Conservation (phyloP, 2,329 filamentous ascomycete genomes). For the Pestalotiopsis sp. region DNA sequence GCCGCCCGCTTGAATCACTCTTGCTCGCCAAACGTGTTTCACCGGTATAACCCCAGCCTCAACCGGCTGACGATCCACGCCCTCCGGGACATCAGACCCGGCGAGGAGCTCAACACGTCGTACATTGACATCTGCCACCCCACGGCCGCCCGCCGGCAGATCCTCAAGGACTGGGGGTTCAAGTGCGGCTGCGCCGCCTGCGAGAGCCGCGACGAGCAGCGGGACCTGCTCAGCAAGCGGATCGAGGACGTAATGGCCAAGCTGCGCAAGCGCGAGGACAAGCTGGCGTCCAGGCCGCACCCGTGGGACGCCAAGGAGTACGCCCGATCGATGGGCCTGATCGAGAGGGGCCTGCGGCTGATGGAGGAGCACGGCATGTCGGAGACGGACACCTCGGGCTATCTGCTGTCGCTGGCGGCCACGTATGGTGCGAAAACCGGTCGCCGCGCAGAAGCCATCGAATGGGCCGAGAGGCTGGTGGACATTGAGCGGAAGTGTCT, state of each 20-base stretch:
- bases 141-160: conserved; percentile 3
- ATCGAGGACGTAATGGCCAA: conserved; percentile 4
- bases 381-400: conserved; percentile 9
- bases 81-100: conserved; percentile 3
- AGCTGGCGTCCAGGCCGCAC: neutral
- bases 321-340: neutral
- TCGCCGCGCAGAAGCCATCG: neutral
- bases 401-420: neutral
- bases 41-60: conserved; percentile 7
- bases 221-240: neutral
- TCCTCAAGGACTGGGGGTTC: conserved; percentile 10
- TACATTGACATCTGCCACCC: conserved; percentile 14
- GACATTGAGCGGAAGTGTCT: conserved; percentile 7
- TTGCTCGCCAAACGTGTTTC: conserved; percentile 11
- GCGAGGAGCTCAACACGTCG: conserved; percentile 12
- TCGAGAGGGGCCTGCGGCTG: neutral
- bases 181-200: neutral
- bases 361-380: conserved; percentile 8
- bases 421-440: neutral
- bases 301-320: neutral
- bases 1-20: conserved; percentile 5
- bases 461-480: neutral
- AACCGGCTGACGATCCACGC: conserved; percentile 8
- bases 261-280: neutral
- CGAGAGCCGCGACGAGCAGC: neutral